Evolutionary conservation across 1,139 yeast genomes (phyloP), one percentile per base, ranked within the genome.

Genomic region (Candida dubliniensis): DNA sequence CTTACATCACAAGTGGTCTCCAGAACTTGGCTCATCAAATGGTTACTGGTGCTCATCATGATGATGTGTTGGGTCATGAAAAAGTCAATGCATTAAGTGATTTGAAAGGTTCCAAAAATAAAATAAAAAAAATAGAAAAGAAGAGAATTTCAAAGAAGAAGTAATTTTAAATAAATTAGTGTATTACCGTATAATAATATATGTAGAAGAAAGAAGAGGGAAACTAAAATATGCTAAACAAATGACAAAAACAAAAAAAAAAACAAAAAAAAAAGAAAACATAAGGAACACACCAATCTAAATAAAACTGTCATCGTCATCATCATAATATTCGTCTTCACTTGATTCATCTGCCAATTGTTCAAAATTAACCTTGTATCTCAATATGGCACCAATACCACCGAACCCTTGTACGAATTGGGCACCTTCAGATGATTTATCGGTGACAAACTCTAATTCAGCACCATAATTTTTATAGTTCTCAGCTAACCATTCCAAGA

Each of bases 341-440:
- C 87, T 96, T 48, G 87, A 81, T 53, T 88, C 97, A 47, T 90
- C 96, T 40, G 73, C 87, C 66, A 93, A 80, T 75, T 89, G 96
- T 64, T 93, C 99, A 62, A 93, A 93, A 74, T 93, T 93, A 57
- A 93, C 95, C 72, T 90, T 90, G 73, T 93, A 93, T 75, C 99
- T 89, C 67, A 93, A 77, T 60, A 93, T 67, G 47, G 96, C 97
- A 67, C 99, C 99, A 56, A 93, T 81, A 74, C 99, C 99, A 85
- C 99, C 99, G 61, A 93, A 93, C 49, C 99, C 99, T 61, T 84
- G 87, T 50, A 87, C 95, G 68, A 93, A 93, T 74, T 93, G 99
- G 38, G 98, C 96, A 74, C 99, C 99, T 71, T 93, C 99, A 42
- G 96, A 85, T 32, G 96, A 87, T 71, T 88, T 84, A 73, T 93